Percentiles rank a stretch among this genome's conserved stretches.
Evolutionary conservation across 805 yeast genomes (phyloP).

Genomic region (Geotrichum ghanense): DNA sequence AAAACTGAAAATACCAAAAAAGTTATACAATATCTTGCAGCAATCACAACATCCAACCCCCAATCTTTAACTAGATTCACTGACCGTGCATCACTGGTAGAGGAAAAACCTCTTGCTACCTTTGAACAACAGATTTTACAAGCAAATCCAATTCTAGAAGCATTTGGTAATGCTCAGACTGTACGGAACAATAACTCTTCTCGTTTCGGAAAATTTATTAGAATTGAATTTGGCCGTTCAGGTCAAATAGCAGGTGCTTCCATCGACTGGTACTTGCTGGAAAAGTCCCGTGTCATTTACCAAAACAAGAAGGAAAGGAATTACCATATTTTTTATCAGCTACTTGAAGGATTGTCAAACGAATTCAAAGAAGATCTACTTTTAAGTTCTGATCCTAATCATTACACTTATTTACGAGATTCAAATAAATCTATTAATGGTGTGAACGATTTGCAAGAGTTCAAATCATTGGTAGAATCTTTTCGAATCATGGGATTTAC

Average conservation of each 20-base stretch:
- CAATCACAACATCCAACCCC: conserved; percentile 36
- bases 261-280: conserved; percentile 88
- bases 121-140: conserved; percentile 81
- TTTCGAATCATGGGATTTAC: conserved; percentile 65
- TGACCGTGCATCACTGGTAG: too few relatives aligned
- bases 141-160: conserved; percentile 91
- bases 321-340: conserved; percentile 87
- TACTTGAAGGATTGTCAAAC: conserved; percentile 52
- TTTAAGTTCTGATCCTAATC: conserved; percentile 34
- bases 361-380: conserved; percentile 25
- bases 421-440: conserved; percentile 51
- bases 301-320: conserved; percentile 75
- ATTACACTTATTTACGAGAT: conserved; percentile 47
- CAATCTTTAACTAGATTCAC: conserved; percentile 6
- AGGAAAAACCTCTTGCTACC: too few relatives aligned
- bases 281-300: conserved; percentile 80
- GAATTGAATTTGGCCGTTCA: conserved; percentile 56
- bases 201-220: conserved; percentile 91
- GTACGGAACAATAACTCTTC: conserved; percentile 90
- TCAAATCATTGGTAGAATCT: conserved; percentile 49
- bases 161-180: conserved; percentile 96
- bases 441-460: conserved; percentile 67
- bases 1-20: conserved; percentile 96
- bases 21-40: conserved; percentile 82
- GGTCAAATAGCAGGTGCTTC: conserved; percentile 78